phyloP scores from a whole-genome alignment of 2,329 filamentous ascomycete species.

The Xylariaceae sp. region DNA sequence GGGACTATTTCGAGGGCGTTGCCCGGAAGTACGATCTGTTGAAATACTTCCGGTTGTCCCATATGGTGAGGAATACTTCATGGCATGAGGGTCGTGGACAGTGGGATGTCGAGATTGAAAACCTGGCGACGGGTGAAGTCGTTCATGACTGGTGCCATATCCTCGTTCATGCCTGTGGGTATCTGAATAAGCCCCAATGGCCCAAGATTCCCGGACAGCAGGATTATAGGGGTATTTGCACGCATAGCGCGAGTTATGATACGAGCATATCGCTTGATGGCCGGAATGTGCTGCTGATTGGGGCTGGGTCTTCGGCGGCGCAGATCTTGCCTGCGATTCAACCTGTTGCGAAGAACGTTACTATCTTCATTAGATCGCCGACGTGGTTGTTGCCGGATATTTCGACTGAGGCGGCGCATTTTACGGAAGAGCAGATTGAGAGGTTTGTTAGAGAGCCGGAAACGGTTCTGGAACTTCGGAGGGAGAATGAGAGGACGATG shows the following conservation, averaged over 20 bases:
- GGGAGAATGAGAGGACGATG: conserved; percentile 19
- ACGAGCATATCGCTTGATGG: neutral
- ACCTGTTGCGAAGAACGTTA: conserved; percentile 39
- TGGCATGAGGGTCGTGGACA: conserved; percentile 35
- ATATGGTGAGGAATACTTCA: conserved; percentile 28
- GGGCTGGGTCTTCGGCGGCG: neutral
- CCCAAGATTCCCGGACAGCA: conserved; percentile 15
- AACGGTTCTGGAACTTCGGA: conserved; percentile 10
- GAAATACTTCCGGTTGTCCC: neutral
- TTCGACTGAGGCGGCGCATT: conserved; percentile 39
- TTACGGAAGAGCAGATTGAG: conserved; percentile 31
- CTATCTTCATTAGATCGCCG: conserved; percentile 46
- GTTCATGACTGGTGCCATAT: conserved; percentile 41
- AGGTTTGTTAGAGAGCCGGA: conserved; percentile 35
- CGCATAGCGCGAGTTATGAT: conserved; percentile 15
- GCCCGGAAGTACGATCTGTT: neutral
- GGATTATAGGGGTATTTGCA: conserved; percentile 10
- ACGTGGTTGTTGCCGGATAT: conserved; percentile 44
- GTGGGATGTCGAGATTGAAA: conserved; percentile 32
- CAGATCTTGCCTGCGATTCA: conserved; percentile 45
- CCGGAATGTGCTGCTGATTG: neutral
- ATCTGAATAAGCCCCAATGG: conserved; percentile 21
- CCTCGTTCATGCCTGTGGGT: conserved; percentile 28
- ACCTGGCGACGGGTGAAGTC: conserved; percentile 27
- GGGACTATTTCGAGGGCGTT: conserved; percentile 34